A percentile compares a stretch with the other conserved stretches of the same genome.
phyloP scores from a whole-genome alignment of 805 yeast species.

The Sugiyamaella floridensis region DNA sequence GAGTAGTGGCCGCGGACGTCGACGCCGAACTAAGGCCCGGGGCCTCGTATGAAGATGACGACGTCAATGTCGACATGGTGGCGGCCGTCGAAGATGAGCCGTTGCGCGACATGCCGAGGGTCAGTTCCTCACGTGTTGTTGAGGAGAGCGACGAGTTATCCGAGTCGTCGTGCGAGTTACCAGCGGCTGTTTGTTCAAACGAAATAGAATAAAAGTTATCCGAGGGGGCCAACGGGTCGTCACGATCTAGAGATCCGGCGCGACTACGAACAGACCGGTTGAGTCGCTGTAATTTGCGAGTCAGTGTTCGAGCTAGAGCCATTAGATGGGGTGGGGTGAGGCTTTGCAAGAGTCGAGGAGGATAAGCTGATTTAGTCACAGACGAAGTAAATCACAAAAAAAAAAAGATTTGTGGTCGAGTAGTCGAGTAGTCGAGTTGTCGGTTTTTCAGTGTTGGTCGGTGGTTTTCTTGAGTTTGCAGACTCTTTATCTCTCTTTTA shows the following conservation, averaged over 20 bases:
- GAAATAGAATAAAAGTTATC: constrained; percentile 17
- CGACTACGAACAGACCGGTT: constrained; percentile 1
- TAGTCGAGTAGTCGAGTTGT: too few species aligned
- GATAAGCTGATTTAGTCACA: background rate
- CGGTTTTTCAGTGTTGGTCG: too few species aligned
- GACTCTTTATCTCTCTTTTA: too few species aligned
- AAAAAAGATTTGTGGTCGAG: too few species aligned
- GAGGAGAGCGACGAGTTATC: constrained; percentile 8
- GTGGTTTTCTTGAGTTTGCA: too few species aligned
- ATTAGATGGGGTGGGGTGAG: constrained; percentile 3
- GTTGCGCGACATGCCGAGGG: background rate
- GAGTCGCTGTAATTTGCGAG: constrained; percentile 16
- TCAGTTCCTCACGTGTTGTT: background rate
- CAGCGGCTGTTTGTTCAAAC: constrained; percentile 15
- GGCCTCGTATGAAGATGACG: constrained; percentile 3
- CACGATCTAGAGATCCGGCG: background rate
- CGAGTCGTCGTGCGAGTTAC: constrained; percentile 1
- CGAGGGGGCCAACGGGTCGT: background rate
- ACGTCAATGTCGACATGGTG: background rate
- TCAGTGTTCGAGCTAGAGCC: constrained; percentile 17
- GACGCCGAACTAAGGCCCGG: background rate
- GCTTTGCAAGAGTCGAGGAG: background rate
- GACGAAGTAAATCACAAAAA: too few species aligned
- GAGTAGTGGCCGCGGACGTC: constrained; percentile 5
- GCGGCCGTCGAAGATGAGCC: constrained; percentile 4